Conservation (phyloP, 768 basidiomycete genomes). For the Mycena indigotica region DNA sequence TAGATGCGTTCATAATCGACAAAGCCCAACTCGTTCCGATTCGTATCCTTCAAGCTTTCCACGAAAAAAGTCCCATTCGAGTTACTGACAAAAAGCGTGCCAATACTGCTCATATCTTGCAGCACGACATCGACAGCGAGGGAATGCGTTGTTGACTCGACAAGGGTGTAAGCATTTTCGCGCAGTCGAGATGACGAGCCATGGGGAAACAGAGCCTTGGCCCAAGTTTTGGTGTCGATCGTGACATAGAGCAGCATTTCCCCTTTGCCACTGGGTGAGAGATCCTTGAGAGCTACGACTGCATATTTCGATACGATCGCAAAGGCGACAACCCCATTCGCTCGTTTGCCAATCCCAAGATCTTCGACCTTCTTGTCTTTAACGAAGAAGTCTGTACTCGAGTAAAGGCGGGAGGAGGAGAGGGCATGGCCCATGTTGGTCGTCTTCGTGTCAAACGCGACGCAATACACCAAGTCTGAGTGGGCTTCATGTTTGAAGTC, state of each 20-base stretch:
- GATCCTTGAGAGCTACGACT: constrained; percentile 84
- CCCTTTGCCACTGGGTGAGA: constrained; percentile 52
- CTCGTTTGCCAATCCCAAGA: constrained; percentile 82
- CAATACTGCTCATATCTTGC: constrained; percentile 64
- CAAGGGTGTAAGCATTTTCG: constrained; percentile 94
- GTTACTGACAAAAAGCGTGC: constrained; percentile 94
- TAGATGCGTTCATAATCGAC: constrained; percentile 92
- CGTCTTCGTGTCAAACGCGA: constrained; percentile 73
- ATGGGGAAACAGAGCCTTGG: constrained; percentile 91
- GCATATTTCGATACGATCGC: constrained; percentile 93
- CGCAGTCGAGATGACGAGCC: constrained; percentile 74
- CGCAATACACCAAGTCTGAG: constrained; percentile 81
- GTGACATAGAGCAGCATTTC: constrained; percentile 89
- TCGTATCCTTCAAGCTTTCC: constrained; percentile 88
- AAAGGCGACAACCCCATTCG: constrained; percentile 88
- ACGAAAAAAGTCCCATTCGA: constrained; percentile 96
- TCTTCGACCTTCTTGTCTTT: constrained; percentile 70
- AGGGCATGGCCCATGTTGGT: constrained; percentile 51
- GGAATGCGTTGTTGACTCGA: constrained; percentile 92
- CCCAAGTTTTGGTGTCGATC: constrained; percentile 82
- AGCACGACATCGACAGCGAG: constrained; percentile 92
- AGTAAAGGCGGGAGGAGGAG: constrained; percentile 73
- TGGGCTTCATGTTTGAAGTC: constrained; percentile 82
- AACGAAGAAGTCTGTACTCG: constrained; percentile 83
- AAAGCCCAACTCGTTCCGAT: constrained; percentile 83